Evolutionary conservation across 176 grass and related monocot species (phyloP).

Genomic region (Oryza coarctata): DNA sequence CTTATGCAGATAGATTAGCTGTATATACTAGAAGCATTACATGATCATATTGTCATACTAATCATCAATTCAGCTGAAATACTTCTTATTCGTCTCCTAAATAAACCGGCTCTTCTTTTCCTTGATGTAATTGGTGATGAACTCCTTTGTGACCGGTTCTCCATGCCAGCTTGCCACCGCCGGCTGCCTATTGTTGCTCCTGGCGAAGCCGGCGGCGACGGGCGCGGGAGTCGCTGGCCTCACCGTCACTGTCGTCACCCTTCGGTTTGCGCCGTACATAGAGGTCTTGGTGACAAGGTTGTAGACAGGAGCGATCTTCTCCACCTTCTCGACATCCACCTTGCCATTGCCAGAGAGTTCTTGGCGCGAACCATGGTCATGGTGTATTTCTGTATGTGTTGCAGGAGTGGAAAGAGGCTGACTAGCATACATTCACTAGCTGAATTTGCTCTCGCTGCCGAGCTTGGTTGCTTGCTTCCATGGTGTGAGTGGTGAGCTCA

Average conservation of each 20-base stretch:
- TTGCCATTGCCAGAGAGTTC: constrained; percentile 18
- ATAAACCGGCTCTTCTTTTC: too few relatives aligned
- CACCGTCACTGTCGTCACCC: neutral
- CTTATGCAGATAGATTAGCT: neutral
- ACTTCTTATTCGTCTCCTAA: too few relatives aligned
- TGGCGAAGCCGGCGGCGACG: neutral
- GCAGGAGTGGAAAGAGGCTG: neutral
- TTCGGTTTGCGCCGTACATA: neutral
- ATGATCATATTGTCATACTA: too few relatives aligned
- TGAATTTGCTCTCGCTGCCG: neutral
- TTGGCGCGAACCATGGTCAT: constrained; percentile 19
- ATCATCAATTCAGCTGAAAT: too few relatives aligned
- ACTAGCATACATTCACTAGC: neutral
- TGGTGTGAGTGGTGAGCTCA: neutral
- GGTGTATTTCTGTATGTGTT: neutral
- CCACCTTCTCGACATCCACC: constrained; percentile 45
- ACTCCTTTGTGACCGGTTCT: too few relatives aligned
- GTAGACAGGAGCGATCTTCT: constrained; percentile 37
- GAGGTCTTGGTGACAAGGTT: constrained; percentile 32
- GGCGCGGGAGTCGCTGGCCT: neutral
- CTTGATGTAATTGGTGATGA: too few relatives aligned
- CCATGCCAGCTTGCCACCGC: neutral
- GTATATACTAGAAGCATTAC: neutral
- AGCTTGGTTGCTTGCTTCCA: constrained; percentile 2
- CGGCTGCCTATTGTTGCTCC: neutral